Evolutionary conservation across 352 stramenopile species (phyloP), one percentile per base, ranked within the genome.

Genomic region (Globisporangium solare): DNA sequence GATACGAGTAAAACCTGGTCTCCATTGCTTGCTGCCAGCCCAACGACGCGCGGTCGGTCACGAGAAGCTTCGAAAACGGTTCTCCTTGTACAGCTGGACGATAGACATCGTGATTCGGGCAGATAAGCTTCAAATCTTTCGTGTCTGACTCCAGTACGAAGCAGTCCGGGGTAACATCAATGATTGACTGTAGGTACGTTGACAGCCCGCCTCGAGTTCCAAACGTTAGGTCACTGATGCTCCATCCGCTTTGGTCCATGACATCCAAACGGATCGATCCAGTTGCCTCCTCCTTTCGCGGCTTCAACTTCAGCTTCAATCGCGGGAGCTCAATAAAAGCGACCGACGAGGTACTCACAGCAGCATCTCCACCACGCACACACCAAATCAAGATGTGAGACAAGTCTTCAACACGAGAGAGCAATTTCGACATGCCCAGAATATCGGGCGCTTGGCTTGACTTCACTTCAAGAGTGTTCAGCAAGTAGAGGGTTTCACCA

Each of bases 351-450:
- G 64, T 17, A 14, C 37, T 50, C 13, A 48, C 12, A 32, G 12
- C 2, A 56, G 18, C 57, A 31, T 51, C 24, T 14, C 41, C 40
- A 14, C 20, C 54, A 11, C 11, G 46, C 27, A 47, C 41, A 7
- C 91, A 98, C 97, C 97, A 99, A 27, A 99, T 86, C 35, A 99
- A 65, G 31, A 99, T 88, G 70, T 99, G 96, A 11, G 94, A 98
- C 37, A 99, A 70, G 54, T 98, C 95, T 60, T 99, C 97, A 1
- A 99, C 65, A 8, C 95, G 85, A 50, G 85, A 89, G 0, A 99
- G 77, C 20, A 99, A 66, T 61, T 95, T 84, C 6, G 86, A 86
- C 40, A 99, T 70, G 22, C 77, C 57, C 31, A 75, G 37, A 27
- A 85, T 43, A 49, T 85, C 79, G 6, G 60, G 41, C 41, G 58